Percentiles rank a stretch among this genome's conserved stretches.
phyloP scores from a whole-genome alignment of 352 stramenopile species.

The Peronosclerospora sorghi region DNA sequence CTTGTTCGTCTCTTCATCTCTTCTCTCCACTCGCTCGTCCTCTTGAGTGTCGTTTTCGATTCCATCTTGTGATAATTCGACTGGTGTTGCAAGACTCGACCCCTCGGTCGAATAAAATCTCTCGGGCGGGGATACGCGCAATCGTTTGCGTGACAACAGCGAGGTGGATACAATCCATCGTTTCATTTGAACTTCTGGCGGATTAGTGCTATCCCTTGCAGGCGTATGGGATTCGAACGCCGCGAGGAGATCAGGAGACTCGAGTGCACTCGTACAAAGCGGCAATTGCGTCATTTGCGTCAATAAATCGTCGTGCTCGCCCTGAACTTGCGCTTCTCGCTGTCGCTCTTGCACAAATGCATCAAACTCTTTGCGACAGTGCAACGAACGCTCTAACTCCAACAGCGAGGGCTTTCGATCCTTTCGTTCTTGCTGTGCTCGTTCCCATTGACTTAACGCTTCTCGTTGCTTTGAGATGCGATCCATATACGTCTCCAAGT shows the following conservation, averaged over 20 bases:
- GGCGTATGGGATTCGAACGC: slow-evolving; percentile 9
- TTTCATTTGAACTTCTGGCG: slow-evolving; percentile 10
- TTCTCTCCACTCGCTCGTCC: slow-evolving; percentile 7
- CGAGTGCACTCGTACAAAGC: slow-evolving; percentile 13
- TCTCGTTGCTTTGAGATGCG: slow-evolving; percentile 40
- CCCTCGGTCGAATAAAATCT: neutral
- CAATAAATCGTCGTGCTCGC: slow-evolving; percentile 12
- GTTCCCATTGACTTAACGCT: slow-evolving; percentile 38
- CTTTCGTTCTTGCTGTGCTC: slow-evolving; percentile 6
- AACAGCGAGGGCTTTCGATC: slow-evolving; percentile 9
- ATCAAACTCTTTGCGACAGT: slow-evolving; percentile 13
- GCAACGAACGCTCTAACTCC: slow-evolving; percentile 15
- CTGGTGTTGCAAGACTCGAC: neutral
- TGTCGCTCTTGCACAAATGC: slow-evolving; percentile 12
- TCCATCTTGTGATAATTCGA: slow-evolving; percentile 5
- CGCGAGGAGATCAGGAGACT: slow-evolving; percentile 29
- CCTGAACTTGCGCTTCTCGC: slow-evolving; percentile 10
- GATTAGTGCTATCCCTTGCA: slow-evolving; percentile 2
- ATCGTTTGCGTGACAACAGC: slow-evolving; percentile 17
- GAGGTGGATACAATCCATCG: slow-evolving; percentile 11
- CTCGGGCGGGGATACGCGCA: slow-evolving; percentile 16
- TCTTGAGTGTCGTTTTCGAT: slow-evolving; percentile 7
- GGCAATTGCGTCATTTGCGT: slow-evolving; percentile 26
- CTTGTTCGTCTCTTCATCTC: slow-evolving; percentile 4
- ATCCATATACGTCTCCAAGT: slow-evolving; percentile 40